Evolutionary conservation across 257 asterid species (phyloP).

Genomic region (Osmanthus fragrans): DNA sequence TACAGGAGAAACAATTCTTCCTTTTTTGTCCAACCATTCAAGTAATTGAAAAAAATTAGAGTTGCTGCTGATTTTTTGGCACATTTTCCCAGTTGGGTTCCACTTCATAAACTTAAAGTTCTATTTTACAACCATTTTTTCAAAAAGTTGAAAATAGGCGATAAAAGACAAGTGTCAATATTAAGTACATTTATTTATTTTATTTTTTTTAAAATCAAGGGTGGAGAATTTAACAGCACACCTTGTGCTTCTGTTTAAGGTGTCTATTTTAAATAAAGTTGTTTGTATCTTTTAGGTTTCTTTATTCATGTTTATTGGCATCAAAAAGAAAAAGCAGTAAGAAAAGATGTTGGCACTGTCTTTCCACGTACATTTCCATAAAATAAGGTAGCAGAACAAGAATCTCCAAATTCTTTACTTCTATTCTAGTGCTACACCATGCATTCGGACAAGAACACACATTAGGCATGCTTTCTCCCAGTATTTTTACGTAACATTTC

Average conservation of each 20-base stretch:
- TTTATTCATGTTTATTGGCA: slow-evolving; percentile 18
- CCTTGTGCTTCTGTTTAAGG: not conserved
- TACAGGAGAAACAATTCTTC: too few relatives aligned
- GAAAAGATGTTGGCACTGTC: slow-evolving; percentile 17
- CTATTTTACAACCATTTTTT: not conserved
- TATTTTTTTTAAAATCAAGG: slow-evolving; percentile 16
- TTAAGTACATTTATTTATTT: not conserved
- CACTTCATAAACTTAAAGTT: not conserved
- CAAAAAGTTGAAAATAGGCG: not conserved
- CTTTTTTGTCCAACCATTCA: not conserved
- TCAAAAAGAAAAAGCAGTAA: slow-evolving; percentile 16
- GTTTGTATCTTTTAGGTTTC: not conserved
- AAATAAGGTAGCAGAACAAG: slow-evolving; percentile 15
- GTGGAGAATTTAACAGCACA: slow-evolving; percentile 20
- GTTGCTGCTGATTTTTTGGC: not conserved
- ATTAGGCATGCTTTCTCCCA: not conserved
- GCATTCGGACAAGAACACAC: slow-evolving; percentile 10
- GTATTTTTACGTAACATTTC: not conserved
- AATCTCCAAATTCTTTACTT: not conserved
- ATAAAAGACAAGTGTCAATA: slow-evolving; percentile 30
- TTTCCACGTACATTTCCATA: slow-evolving; percentile 14
- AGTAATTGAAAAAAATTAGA: not conserved
- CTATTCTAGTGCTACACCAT: not conserved
- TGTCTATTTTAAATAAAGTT: slow-evolving; percentile 5
- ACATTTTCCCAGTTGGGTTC: not conserved